Conservation (phyloP, 2,329 filamentous ascomycete species). For the Colletotrichum theobromicola region DNA sequence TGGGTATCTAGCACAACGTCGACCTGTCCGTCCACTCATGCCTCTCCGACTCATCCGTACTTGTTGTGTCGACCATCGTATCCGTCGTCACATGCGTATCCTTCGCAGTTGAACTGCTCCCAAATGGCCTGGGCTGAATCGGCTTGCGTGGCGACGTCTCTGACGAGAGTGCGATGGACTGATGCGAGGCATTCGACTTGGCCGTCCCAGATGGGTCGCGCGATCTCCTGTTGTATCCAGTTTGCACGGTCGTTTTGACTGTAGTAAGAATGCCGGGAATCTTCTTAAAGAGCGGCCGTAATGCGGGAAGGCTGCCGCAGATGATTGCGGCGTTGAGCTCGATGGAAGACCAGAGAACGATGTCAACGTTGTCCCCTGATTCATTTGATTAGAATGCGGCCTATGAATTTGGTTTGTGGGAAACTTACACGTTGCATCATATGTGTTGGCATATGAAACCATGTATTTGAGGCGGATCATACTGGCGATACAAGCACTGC, state of each 20-base stretch:
- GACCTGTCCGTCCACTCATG: conserved; percentile 47
- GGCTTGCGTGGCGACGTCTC: background rate
- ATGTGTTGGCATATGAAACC: conserved; percentile 9
- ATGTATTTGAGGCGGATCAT: conserved; percentile 22
- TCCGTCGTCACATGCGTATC: background rate
- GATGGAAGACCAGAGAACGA: conserved; percentile 35
- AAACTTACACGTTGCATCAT: conserved; percentile 8
- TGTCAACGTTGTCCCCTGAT: conserved; percentile 29
- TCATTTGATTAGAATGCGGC: background rate
- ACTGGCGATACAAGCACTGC: conserved; percentile 22
- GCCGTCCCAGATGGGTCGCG: background rate
- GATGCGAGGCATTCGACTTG: background rate
- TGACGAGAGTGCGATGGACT: background rate
- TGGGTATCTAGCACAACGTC: background rate
- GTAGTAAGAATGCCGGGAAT: background rate
- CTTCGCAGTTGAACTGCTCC: background rate
- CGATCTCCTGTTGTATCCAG: background rate
- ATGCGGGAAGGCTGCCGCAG: conserved; percentile 46
- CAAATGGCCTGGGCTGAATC: background rate
- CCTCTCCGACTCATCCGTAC: background rate
- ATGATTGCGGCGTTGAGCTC: conserved; percentile 41
- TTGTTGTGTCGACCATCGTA: background rate
- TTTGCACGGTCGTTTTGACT: background rate
- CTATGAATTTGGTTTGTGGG: background rate
- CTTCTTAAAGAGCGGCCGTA: conserved; percentile 37